Conservation (phyloP, 2,329 filamentous ascomycete species). For the Cladophialophora yegresii region DNA sequence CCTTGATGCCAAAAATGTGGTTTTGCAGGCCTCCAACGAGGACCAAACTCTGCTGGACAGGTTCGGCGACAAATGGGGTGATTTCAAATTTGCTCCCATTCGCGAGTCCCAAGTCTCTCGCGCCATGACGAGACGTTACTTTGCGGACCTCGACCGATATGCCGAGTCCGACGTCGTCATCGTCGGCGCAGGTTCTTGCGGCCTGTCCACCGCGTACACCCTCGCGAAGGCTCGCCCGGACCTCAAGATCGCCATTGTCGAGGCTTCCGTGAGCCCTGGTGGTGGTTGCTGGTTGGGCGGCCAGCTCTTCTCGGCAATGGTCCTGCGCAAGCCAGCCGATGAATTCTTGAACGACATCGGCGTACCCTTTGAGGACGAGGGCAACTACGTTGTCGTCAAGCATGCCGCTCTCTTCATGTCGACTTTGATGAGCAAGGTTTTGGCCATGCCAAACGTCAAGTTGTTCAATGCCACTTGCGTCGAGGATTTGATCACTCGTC, state of each 20-base stretch:
- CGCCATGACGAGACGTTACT: conserved; percentile 93
- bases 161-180: conserved; percentile 95
- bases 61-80: conserved; percentile 75
- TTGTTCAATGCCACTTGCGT: conserved; percentile 93
- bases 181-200: conserved; percentile 85
- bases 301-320: conserved; percentile 92
- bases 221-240: conserved; percentile 82
- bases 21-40: conserved; percentile 41
- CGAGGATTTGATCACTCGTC: conserved; percentile 87
- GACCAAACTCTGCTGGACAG: conserved; percentile 60
- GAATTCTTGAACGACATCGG: conserved; percentile 78
- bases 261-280: conserved; percentile 79
- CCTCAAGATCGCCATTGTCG: conserved; percentile 86
- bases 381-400: conserved; percentile 87
- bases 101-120: conserved; percentile 89
- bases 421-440: conserved; percentile 79
- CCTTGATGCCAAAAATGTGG: conserved; percentile 48
- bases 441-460: conserved; percentile 87
- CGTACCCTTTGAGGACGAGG: conserved; percentile 84
- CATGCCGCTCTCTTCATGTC: conserved; percentile 91
- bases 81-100: conserved; percentile 81
- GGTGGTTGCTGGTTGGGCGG: conserved; percentile 92
- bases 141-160: conserved; percentile 81
- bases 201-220: conserved; percentile 79
- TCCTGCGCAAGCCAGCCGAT: conserved; percentile 91